These are phyloP conservation scores for Phlegmacium glaucopus DNA, from an alignment of 768 basidiomycete species.

Conservation along the genomic window DNA sequence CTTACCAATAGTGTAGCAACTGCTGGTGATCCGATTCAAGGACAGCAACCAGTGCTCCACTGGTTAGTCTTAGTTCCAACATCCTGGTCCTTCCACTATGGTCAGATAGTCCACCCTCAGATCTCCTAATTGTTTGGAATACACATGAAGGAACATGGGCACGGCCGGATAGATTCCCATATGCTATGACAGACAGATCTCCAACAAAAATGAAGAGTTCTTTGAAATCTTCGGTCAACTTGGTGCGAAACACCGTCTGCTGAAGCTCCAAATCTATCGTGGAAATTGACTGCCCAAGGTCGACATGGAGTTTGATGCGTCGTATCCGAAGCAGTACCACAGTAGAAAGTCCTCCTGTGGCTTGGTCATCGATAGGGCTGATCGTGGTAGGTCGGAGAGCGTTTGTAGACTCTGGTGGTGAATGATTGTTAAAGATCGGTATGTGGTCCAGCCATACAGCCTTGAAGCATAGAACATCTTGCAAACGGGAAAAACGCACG, in stretches of 20 bases:
- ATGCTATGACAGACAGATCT: slow-evolving; percentile 62
- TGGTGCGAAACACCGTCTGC: slow-evolving; percentile 62
- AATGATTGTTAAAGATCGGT: slow-evolving; percentile 58
- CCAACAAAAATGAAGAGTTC: slow-evolving; percentile 67
- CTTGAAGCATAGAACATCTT: slow-evolving; percentile 93
- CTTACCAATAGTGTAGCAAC: slow-evolving; percentile 72
- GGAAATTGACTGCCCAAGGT: slow-evolving; percentile 86
- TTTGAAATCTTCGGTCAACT: slow-evolving; percentile 54
- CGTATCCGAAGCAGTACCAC: slow-evolving; percentile 69
- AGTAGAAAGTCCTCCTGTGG: slow-evolving; percentile 51
- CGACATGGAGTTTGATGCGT: slow-evolving; percentile 68
- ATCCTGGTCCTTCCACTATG: slow-evolving; percentile 44
- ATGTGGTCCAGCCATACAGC: slow-evolving; percentile 92
- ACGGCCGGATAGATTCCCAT: slow-evolving; percentile 69
- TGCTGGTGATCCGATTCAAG: slow-evolving; percentile 78
- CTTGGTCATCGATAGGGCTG: slow-evolving; percentile 7
- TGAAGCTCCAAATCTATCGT: slow-evolving; percentile 61
- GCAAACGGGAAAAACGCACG: slow-evolving; percentile 80
- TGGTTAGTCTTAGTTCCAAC: slow-evolving; percentile 73
- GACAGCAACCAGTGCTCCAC: slow-evolving; percentile 60
- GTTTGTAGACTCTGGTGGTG: slow-evolving; percentile 21
- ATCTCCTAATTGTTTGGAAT: slow-evolving; percentile 70
- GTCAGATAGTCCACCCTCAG: slow-evolving; percentile 33
- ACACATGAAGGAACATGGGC: slow-evolving; percentile 64
- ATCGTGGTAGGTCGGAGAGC: slow-evolving; percentile 17